Base-by-base conservation (phyloP, 352 stramenopile genomes). In the Pythium volutum region DNA sequence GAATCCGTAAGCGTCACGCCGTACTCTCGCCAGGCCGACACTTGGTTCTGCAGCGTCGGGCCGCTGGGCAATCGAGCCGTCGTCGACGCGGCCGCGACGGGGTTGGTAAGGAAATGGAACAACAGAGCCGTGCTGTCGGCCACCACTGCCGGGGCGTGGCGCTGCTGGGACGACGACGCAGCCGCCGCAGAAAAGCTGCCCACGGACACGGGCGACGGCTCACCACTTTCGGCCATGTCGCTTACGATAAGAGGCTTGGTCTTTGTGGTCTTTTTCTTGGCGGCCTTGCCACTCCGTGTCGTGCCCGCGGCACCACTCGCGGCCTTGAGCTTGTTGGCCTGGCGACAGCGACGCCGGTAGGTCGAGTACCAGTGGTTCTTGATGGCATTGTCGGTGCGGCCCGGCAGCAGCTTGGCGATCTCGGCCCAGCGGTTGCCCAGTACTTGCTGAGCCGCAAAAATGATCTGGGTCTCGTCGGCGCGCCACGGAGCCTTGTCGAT, bases 391-490 rank as follows among this genome's bases (percentile, higher is more conserved):
- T 93, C 84, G 1, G 82, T 92, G 10, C 97, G 70, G 1, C 97
- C 97, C 7, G 96, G 95, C 18, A 99, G 79, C n/a, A 96, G 76
- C 73, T 98, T 98, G 60, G 96, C 92, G 66, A 99, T 99, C 71
- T 98, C 93, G 16, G 92, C 91, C 97, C 97, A 99, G 55, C 94
- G 87, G 72, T 99, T 99, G 51, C 97, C 97, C 7, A 96, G 57
- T 10, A 64, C 62, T 39, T 77, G 66, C 66, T 94, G 84, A 0
- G 81, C 79, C 11, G 73, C 64, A 36, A 93, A 76, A 58, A 96
- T 93, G 39, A 91, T 64, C 55, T 89, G 69, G 60, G 96, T 96
- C 71, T 99, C 96, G 34, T 97, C 87, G 18, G 76, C 60, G 10
- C 77, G 88, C 93, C 95, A 99, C 20, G 94, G 91, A 10, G 91